Percentiles rank a stretch among this genome's conserved stretches.
Conservation (phyloP, 106 monocot species). For the Phalaenopsis equestris region DNA sequence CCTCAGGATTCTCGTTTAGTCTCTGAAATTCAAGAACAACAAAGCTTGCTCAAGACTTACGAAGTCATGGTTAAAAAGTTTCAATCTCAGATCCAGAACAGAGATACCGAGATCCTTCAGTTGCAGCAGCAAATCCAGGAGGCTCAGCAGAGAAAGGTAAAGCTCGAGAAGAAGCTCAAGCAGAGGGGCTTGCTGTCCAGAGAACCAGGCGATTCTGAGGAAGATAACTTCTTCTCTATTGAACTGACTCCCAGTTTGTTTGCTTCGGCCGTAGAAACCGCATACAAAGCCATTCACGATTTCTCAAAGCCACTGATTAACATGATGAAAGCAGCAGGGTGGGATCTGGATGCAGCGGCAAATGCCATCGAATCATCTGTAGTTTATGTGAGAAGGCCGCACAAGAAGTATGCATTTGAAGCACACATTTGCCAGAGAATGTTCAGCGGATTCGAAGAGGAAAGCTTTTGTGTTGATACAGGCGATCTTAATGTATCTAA, state of each 20-base stretch:
- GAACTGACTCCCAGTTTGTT: conserved; percentile 35
- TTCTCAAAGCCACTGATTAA: conserved; percentile 68
- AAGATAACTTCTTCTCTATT: conserved; percentile 22
- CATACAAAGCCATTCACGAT: conserved; percentile 65
- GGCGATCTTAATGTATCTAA: conserved; percentile 11
- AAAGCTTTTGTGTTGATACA: conserved; percentile 20
- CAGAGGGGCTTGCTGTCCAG: conserved; percentile 16
- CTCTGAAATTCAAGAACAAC: conserved; percentile 89
- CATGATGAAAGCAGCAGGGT: conserved; percentile 69
- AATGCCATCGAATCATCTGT: conserved; percentile 20
- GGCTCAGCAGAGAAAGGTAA: conserved; percentile 60
- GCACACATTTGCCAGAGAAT: conserved; percentile 50
- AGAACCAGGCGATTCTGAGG: not conserved
- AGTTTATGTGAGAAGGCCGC: conserved; percentile 39
- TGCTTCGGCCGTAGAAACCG: conserved; percentile 17
- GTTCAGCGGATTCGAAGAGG: conserved; percentile 22
- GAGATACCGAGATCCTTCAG: conserved; percentile 69
- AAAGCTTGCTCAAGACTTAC: conserved; percentile 57
- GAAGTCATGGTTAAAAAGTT: conserved; percentile 47
- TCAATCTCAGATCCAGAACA: conserved; percentile 83
- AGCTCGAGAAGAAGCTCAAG: conserved; percentile 43
- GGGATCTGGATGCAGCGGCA: conserved; percentile 52
- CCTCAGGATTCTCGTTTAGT: conserved; percentile 33
- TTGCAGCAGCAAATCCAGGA: conserved; percentile 78
- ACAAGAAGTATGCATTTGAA: conserved; percentile 87